Evolutionary conservation across 2,329 filamentous ascomycete species (phyloP), one percentile per base, ranked within the genome.

Genomic region (Dichotomopilus funicola): DNA sequence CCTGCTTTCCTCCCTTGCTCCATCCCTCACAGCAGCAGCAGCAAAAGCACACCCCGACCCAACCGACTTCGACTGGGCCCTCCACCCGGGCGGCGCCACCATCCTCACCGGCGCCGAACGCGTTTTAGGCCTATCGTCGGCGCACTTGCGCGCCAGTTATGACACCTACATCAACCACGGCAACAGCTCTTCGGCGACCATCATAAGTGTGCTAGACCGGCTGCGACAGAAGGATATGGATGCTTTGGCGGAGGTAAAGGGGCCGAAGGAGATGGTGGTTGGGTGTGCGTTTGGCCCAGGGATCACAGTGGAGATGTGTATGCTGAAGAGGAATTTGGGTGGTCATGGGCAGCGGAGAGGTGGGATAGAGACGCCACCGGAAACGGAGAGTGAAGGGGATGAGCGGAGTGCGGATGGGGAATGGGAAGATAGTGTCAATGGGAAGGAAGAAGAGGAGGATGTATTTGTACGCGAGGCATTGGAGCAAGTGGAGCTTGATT

Each of bases 271-370:
- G 47, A 79, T 82, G 55, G 76, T 89, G 5, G 77, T 88, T 1
- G 84, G 81, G 1, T 85, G 83, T 60, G 85, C 85, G 1, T 89
- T 89, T 65, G 86, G 86, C 0, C 86, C 86, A 0, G 86, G 86
- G 0, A 82, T 89, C 60, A 69, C 80, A 5, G 77, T 88, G 35
- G 85, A 88, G 71, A 85, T 85, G 79, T 84, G 81, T 65, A 75
- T 87, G 70, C 67, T 88, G 63, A 83, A 77, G 70, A 72, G 81
- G 43, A 73, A 74, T 51, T 61, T 73, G 42, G 65, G 36, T 10
- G 31, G 34, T 19, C 27, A 6, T 36, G 27, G 10, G 11, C 34
- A 1, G 42, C 49, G 64, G n/a, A 66, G 63, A 13, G 76, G 74
- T 6, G 19, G 19, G 19, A 59, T 79, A 35, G 74, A 75, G 56